Percentiles rank a stretch among this genome's conserved stretches.
phyloP scores from a whole-genome alignment of 768 basidiomycete species.

The Lentinula edodes region DNA sequence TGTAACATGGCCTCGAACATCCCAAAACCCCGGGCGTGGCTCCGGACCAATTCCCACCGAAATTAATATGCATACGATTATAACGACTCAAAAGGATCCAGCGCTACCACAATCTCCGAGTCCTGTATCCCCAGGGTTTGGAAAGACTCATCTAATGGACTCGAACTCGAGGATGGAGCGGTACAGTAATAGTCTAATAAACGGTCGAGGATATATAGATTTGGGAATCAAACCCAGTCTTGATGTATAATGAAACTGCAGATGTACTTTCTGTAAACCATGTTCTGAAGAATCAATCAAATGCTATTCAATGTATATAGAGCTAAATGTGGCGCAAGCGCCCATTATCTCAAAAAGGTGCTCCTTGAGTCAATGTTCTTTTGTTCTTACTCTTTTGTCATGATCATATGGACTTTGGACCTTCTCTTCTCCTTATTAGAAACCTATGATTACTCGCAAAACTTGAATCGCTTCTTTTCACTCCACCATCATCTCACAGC shows the following conservation, averaged over 20 bases:
- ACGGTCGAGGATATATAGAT: background rate
- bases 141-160: background rate
- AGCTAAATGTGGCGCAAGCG: background rate
- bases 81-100: background rate
- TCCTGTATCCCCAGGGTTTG: background rate
- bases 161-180: background rate
- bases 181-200: background rate
- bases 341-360: background rate
- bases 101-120: background rate
- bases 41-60: background rate
- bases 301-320: no score
- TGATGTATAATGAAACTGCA: background rate
- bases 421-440: background rate
- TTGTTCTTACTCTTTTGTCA: background rate
- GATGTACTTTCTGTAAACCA: no score
- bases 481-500: background rate
- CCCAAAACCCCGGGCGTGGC: background rate
- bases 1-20: background rate
- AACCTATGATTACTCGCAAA: background rate
- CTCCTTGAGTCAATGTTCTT: background rate
- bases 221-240: background rate
- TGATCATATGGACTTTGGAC: background rate
- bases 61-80: background rate
- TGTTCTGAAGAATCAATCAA: no score
- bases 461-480: background rate